Base-by-base conservation (phyloP, 2,329 filamentous ascomycete genomes). In the Trichothecium sympodiale region DNA sequence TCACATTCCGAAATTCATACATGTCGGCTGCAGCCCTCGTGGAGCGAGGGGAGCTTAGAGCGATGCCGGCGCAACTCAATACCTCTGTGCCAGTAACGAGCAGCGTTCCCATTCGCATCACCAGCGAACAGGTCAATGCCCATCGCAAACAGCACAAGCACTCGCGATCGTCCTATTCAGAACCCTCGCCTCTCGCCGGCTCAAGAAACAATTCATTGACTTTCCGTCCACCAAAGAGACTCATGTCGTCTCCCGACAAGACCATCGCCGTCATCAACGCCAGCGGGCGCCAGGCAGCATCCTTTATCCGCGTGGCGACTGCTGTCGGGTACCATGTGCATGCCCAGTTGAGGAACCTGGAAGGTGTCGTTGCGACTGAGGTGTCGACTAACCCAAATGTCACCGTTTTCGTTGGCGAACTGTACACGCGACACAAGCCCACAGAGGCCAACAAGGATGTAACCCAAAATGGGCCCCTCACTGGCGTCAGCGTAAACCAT, bases 221-320 rank as follows among this genome's bases (percentile, higher is more conserved):
- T n/a, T 75, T 75, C 46, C 71, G 73, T 15, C 72, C 73, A 13
- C 57, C 68, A 32, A 77, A 77, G 56, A 65, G 73, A 46, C 61
- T 70, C 46, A 75, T 72, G 61, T 67, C 69, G 40, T 62, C 65
- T 20, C 71, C 72, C 31, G 69, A 74, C 54, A 91, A 88, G 65
- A 91, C 83, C 37, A 86, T 94, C 52, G 89, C 88, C 54, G 80
- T 94, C 53, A 88, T 96, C 64, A 96, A 96, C 63, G 86, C 86
- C 55, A 89, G 86, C 56, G 91, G 91, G 53, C 83, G 91, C 50
- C 91, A 98, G 68, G 87, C 89, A 45, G 89, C 89, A 39, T 95
- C 88, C 40, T 78, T 98, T 52, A 91, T 95, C 49, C 83, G 91
- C 47, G 87, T 94, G 54, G 89, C 89, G 39, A 85, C 85, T 31